Evolutionary conservation across 2,329 filamentous ascomycete genomes (phyloP).

Genomic region (Albifimbria verrucaria): DNA sequence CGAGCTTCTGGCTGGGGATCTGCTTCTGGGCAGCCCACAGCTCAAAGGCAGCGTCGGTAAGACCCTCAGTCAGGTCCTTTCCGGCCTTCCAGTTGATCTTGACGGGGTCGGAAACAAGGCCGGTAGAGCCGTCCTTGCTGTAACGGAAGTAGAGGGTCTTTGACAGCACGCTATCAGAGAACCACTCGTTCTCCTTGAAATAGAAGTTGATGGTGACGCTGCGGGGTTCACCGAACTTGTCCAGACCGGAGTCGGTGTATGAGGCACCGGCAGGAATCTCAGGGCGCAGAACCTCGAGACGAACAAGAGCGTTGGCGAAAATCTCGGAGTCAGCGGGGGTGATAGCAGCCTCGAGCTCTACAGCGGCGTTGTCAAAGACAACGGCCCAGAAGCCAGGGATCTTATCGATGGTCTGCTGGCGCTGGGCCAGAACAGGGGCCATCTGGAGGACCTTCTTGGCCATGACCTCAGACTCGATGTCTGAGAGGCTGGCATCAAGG

Average conservation of each 20-base stretch:
- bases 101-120: conserved; percentile 2
- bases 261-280: conserved; percentile 1
- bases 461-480: conserved; percentile 3
- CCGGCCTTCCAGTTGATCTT: conserved; percentile 4
- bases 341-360: conserved; percentile 2
- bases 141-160: conserved; percentile 3
- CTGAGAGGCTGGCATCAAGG: not conserved
- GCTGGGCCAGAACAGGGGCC: conserved; percentile 1
- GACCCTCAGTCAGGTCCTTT: conserved; percentile 2
- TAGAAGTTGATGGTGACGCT: conserved; percentile 4
- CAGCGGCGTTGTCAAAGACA: conserved; percentile 9
- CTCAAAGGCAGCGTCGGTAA: not conserved
- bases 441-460: conserved; percentile 3
- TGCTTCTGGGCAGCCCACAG: conserved; percentile 3
- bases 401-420: conserved; percentile 4
- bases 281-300: conserved; percentile 1
- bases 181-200: conserved; percentile 4
- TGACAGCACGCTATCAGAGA: conserved; percentile 1
- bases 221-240: conserved; percentile 2
- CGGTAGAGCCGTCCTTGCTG: not conserved
- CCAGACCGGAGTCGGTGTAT: not conserved
- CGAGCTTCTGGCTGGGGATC: conserved; percentile 2
- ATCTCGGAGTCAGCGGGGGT: not conserved
- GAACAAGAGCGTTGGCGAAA: not conserved
- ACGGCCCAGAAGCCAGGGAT: conserved; percentile 3